Conservation (phyloP, 2,329 filamentous ascomycete genomes). For the Apiospora arundinis region DNA sequence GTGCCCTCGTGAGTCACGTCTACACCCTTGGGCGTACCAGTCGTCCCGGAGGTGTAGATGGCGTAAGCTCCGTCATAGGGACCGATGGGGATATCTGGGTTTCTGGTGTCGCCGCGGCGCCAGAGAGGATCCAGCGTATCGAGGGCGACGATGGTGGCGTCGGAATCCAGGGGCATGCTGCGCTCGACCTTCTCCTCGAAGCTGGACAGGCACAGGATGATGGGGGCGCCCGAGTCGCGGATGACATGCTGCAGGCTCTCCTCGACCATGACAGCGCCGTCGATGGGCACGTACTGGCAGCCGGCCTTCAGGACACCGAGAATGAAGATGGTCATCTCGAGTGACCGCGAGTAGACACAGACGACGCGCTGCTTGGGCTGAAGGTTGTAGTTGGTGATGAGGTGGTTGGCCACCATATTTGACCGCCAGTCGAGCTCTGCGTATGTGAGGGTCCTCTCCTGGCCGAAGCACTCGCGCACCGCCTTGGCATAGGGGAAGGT, state of each 20-base stretch:
- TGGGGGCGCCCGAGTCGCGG: slow-evolving; percentile 11
- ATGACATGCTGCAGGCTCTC: slow-evolving; percentile 20
- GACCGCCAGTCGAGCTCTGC: slow-evolving; percentile 20
- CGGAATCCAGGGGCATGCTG: slow-evolving; percentile 18
- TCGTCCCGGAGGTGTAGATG: slow-evolving; percentile 21
- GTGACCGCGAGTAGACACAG: slow-evolving; percentile 19
- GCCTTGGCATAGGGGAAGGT: slow-evolving; percentile 12
- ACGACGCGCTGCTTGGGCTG: slow-evolving; percentile 19
- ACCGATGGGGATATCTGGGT: background rate
- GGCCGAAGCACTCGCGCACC: slow-evolving; percentile 20
- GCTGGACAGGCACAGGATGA: slow-evolving; percentile 14
- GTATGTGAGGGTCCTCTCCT: slow-evolving; percentile 12
- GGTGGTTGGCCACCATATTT: slow-evolving; percentile 20
- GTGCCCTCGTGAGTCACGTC: slow-evolving; percentile 18
- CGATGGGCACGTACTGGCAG: slow-evolving; percentile 19
- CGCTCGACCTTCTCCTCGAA: slow-evolving; percentile 20
- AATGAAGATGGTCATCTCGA: slow-evolving; percentile 18
- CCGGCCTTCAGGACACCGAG: slow-evolving; percentile 11
- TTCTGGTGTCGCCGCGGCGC: slow-evolving; percentile 12
- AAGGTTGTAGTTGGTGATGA: background rate
- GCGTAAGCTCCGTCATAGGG: slow-evolving; percentile 16
- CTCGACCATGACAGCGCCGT: slow-evolving; percentile 20
- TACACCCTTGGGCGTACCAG: slow-evolving; percentile 18
- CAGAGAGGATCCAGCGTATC: slow-evolving; percentile 16
- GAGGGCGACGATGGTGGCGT: slow-evolving; percentile 6